phyloP scores from a whole-genome alignment of 768 basidiomycete species.

The Lactifluus volemus region DNA sequence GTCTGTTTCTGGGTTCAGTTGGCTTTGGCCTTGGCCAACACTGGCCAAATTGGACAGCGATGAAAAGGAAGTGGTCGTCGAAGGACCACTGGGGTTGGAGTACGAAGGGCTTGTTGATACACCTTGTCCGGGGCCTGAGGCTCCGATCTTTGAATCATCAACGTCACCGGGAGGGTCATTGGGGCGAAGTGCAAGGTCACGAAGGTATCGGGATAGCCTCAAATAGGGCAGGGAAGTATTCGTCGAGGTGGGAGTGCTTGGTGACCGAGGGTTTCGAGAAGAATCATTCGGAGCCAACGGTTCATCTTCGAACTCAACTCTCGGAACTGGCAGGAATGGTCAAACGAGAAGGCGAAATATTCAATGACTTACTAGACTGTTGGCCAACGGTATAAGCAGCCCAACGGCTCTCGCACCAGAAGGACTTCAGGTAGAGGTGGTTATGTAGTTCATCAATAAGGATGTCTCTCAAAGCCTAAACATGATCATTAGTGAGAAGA shows the following conservation, averaged over 20 bases:
- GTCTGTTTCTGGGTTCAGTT: conserved; percentile 77
- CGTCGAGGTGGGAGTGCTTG: conserved; percentile 33
- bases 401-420: conserved; percentile 95
- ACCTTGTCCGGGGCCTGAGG: conserved; percentile 19
- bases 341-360: conserved; percentile 1
- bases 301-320: conserved; percentile 56
- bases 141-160: conserved; percentile 32
- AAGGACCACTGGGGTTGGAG: conserved; percentile 18
- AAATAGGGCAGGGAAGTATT: conserved; percentile 36
- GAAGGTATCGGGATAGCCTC: conserved; percentile 54
- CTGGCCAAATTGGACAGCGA: conserved; percentile 17
- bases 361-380: conserved; percentile 48
- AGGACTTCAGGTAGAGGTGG: conserved; percentile 94
- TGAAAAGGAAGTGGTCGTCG: conserved; percentile 19
- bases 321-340: conserved; percentile 41
- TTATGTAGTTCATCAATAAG: conserved; percentile 92
- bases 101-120: conserved; percentile 15
- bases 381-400: conserved; percentile 75
- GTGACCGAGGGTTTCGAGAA: conserved; percentile 23
- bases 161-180: conserved; percentile 73
- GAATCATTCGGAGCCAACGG: conserved; percentile 20
- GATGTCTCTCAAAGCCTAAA: conserved; percentile 83
- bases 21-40: conserved; percentile 15
- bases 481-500: background rate
- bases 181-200: conserved; percentile 55